These are phyloP conservation scores for Metarhizium sp. DNA, from an alignment of 2,329 filamentous ascomycete species.

Conservation along the genomic window DNA sequence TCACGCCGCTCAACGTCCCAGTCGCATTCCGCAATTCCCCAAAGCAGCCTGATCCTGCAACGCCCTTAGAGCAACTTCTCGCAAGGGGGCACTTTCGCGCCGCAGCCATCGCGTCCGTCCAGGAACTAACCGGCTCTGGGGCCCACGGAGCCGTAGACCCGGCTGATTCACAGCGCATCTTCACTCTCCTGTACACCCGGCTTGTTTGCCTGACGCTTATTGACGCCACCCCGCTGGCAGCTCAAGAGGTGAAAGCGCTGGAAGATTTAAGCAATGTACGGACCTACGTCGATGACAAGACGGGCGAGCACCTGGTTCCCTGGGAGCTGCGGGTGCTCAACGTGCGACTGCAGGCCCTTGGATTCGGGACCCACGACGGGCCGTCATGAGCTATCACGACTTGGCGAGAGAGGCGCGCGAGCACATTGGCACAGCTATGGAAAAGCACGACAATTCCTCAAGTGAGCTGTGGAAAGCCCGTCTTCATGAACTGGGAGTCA, in stretches of 20 bases:
- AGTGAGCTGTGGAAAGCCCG: constrained; percentile 60
- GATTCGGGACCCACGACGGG: constrained; percentile 77
- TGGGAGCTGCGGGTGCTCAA: constrained; percentile 81
- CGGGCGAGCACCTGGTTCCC: constrained; percentile 60
- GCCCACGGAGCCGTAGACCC: constrained; percentile 36
- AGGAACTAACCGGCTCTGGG: constrained; percentile 44
- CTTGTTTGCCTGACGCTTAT: constrained; percentile 75
- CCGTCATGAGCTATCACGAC: constrained; percentile 86
- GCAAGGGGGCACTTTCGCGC: constrained; percentile 68
- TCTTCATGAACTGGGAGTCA: constrained; percentile 64
- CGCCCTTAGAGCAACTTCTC: constrained; percentile 60
- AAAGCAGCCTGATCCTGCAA: constrained; percentile 51
- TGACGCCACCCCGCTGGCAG: constrained; percentile 60
- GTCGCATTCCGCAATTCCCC: constrained; percentile 60
- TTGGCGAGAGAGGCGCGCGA: constrained; percentile 68
- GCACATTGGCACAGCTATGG: constrained; percentile 40
- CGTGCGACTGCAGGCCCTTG: constrained; percentile 75
- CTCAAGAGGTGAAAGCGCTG: constrained; percentile 54
- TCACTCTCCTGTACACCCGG: constrained; percentile 70
- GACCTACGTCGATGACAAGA: constrained; percentile 46
- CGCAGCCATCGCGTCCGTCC: constrained; percentile 60
- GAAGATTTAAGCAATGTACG: constrained; percentile 49
- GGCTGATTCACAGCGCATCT: constrained; percentile 56
- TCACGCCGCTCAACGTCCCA: constrained; percentile 54
- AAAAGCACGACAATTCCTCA: constrained; percentile 40